Percentiles rank a stretch among this genome's conserved stretches.
Evolutionary conservation across 768 basidiomycete genomes (phyloP).

Genomic region (Candolleomyces efflorescens): DNA sequence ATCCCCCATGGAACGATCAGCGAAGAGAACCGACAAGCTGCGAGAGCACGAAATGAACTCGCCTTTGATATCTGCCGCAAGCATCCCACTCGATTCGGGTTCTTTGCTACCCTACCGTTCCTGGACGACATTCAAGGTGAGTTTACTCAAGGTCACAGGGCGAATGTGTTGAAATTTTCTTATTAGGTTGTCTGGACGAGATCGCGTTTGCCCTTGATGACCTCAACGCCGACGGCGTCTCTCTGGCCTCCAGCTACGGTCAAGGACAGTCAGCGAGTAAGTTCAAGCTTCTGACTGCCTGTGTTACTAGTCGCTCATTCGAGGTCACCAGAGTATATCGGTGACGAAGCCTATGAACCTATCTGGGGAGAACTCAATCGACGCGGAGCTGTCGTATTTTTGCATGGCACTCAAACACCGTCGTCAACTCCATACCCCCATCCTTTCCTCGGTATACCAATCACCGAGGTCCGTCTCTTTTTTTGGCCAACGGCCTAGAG

Average conservation of each 20-base stretch:
- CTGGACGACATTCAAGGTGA: constrained; percentile 59
- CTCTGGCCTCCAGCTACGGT: constrained; percentile 66
- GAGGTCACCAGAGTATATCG: constrained; percentile 51
- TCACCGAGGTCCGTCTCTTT: constrained; percentile 49
- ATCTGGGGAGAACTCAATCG: constrained; percentile 69
- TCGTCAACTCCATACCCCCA: constrained; percentile 64
- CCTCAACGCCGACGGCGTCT: constrained; percentile 60
- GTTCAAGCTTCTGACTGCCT: constrained; percentile 9
- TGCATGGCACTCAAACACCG: constrained; percentile 68
- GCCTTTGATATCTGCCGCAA: constrained; percentile 43
- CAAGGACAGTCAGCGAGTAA: constrained; percentile 49
- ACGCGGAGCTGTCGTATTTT: constrained; percentile 58
- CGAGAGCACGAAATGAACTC: constrained; percentile 44
- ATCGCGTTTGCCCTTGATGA: constrained; percentile 58
- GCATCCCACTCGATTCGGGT: constrained; percentile 59
- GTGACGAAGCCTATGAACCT: constrained; percentile 56
- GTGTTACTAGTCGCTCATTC: constrained; percentile 3
- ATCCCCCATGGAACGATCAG: constrained; percentile 35
- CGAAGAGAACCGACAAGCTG: constrained; percentile 34
- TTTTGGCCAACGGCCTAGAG: not conserved
- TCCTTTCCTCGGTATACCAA: constrained; percentile 59
- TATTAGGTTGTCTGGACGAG: constrained; percentile 53
- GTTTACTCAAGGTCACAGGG: not conserved
- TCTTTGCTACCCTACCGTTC: constrained; percentile 64
- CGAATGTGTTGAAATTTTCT: not conserved